Percentiles rank a stretch among this genome's conserved stretches.
Evolutionary conservation across 1,284 basidiomycete species (phyloP).

Genomic region (Cryptococcus floricola): DNA sequence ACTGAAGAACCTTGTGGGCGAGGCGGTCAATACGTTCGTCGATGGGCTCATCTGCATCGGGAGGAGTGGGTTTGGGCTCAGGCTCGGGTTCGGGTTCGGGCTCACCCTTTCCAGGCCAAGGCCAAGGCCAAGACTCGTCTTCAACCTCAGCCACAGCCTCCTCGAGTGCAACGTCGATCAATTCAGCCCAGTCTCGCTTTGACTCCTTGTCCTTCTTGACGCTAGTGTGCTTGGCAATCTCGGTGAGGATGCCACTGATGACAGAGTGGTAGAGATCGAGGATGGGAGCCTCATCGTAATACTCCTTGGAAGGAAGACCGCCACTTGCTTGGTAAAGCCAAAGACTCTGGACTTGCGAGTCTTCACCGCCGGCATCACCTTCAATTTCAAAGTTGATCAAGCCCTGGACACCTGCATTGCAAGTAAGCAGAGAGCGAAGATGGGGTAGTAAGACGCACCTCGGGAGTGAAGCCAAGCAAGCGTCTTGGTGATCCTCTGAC

Average conservation of each 20-base stretch:
- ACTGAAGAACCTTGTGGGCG: constrained; percentile 68
- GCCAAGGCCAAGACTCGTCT: constrained; percentile 67
- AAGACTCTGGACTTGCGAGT: constrained; percentile 79
- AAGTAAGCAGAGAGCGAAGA: constrained; percentile 1
- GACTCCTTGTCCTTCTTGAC: neutral
- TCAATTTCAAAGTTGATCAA: constrained; percentile 77
- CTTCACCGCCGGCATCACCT: constrained; percentile 76
- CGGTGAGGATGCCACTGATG: constrained; percentile 63
- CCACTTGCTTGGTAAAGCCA: constrained; percentile 81
- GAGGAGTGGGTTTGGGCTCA: neutral
- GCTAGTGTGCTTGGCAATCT: constrained; percentile 51
- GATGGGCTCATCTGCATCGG: constrained; percentile 23
- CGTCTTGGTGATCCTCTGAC: constrained; percentile 60
- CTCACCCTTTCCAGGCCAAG: constrained; percentile 55
- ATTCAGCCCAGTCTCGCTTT: constrained; percentile 8
- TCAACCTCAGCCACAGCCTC: constrained; percentile 17
- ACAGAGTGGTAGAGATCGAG: constrained; percentile 67
- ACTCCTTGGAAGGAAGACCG: constrained; percentile 90
- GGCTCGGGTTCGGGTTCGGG: constrained; percentile 32
- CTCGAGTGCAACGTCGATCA: constrained; percentile 5
- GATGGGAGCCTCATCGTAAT: constrained; percentile 76
- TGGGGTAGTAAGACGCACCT: constrained; percentile 52
- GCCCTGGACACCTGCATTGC: constrained; percentile 62
- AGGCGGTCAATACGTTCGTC: constrained; percentile 57
- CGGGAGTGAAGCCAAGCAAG: constrained; percentile 81